These are phyloP conservation scores for Candida sp. DNA, from an alignment of 1,139 yeast genomes.

Conservation along the genomic window DNA sequence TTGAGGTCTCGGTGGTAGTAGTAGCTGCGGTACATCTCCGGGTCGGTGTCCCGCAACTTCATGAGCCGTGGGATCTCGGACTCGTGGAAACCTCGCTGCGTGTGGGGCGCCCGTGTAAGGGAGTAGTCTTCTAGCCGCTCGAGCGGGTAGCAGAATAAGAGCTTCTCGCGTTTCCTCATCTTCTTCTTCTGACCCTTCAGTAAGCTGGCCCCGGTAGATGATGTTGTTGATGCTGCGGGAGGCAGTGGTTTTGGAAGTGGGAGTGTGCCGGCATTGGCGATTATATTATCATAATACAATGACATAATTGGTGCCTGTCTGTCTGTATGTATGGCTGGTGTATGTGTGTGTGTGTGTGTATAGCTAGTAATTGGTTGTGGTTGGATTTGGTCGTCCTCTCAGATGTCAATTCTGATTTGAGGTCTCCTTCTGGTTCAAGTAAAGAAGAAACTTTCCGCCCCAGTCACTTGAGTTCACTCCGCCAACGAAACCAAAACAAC, in stretches of 20 bases:
- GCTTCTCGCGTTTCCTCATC: background rate
- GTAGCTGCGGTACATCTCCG: background rate
- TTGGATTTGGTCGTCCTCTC: too few species aligned
- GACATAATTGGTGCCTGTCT: background rate
- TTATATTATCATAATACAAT: background rate
- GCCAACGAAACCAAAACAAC: too few species aligned
- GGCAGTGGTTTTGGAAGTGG: background rate
- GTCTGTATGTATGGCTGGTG: too few species aligned
- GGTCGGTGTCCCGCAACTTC: background rate
- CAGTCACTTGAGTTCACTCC: too few species aligned
- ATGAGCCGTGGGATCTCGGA: background rate
- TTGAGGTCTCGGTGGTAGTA: background rate
- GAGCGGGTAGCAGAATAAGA: background rate
- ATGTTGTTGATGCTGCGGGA: background rate
- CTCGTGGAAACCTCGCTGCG: background rate
- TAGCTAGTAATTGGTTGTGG: too few species aligned
- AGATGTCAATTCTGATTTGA: too few species aligned
- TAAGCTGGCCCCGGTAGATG: background rate
- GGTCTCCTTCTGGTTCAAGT: too few species aligned
- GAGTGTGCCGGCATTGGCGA: conserved; percentile 4
- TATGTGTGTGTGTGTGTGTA: too few species aligned
- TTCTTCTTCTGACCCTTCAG: too few species aligned
- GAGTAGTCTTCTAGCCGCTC: background rate
- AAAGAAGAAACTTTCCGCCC: too few species aligned
- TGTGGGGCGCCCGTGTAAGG: background rate